A percentile compares a stretch with the other conserved stretches of the same genome.
Evolutionary conservation across 1,284 basidiomycete species (phyloP).

Genomic region (Moesziomyces sp.): DNA sequence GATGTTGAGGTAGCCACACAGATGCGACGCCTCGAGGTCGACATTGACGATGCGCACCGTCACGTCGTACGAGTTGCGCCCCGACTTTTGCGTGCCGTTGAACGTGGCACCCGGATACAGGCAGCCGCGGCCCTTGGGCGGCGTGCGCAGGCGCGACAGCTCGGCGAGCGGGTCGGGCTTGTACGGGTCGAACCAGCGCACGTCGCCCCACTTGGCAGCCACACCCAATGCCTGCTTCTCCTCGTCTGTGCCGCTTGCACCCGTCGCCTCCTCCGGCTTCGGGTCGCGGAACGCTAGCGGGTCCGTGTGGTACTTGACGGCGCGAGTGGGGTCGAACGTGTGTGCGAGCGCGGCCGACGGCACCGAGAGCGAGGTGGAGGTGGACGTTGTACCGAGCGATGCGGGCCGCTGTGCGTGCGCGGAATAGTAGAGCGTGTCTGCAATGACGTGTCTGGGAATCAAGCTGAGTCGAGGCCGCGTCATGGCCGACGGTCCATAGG

Average conservation of each 20-base stretch:
- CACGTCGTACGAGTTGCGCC: slow-evolving; percentile 62
- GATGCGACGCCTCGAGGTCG: slow-evolving; percentile 57
- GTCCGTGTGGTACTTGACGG: slow-evolving; percentile 28
- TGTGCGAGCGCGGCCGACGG: slow-evolving; percentile 16
- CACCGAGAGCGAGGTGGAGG: slow-evolving; percentile 30
- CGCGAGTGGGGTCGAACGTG: slow-evolving; percentile 19
- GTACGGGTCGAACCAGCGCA: slow-evolving; percentile 50
- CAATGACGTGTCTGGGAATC: slow-evolving; percentile 30
- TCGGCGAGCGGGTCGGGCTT: slow-evolving; percentile 54
- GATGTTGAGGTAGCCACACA: slow-evolving; percentile 66
- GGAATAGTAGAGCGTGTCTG: slow-evolving; percentile 33
- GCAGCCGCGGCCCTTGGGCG: slow-evolving; percentile 50
- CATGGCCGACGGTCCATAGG: slow-evolving; percentile 45
- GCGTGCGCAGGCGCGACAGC: slow-evolving; percentile 35
- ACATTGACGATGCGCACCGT: slow-evolving; percentile 63
- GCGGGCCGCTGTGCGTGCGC: slow-evolving; percentile 20
- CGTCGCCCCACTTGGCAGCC: slow-evolving; percentile 12
- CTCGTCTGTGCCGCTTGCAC: slow-evolving; percentile 8
- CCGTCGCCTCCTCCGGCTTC: slow-evolving; percentile 2
- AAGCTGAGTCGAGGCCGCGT: slow-evolving; percentile 47
- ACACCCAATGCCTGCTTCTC: slow-evolving; percentile 5
- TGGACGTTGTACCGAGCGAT: slow-evolving; percentile 23
- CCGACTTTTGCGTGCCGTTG: slow-evolving; percentile 61
- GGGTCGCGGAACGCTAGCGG: slow-evolving; percentile 8
- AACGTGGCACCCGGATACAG: slow-evolving; percentile 62